A percentile compares a stretch with the other conserved stretches of the same genome.
phyloP scores from a whole-genome alignment of 495 filamentous ascomycete genomes.

The Cetradonia linearis region DNA sequence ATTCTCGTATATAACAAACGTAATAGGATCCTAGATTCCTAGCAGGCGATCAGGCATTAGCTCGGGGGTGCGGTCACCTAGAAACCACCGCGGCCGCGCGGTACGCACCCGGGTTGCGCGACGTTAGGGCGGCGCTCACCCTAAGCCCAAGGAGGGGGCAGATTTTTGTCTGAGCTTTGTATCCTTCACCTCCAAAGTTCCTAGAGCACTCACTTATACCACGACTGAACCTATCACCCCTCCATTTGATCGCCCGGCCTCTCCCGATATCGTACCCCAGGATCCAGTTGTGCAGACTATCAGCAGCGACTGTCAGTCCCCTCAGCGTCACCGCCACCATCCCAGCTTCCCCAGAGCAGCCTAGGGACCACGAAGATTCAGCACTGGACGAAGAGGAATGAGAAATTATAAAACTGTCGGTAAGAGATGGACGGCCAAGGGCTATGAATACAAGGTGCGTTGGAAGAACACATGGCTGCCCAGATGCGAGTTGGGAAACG shows the following conservation, averaged over 20 bases:
- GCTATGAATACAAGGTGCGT: not conserved
- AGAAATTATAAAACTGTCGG: not conserved
- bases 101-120: too few relatives aligned
- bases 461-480: conserved; percentile 10
- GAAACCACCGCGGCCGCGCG: too few relatives aligned
- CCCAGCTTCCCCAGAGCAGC: not conserved
- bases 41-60: not conserved
- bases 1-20: not conserved
- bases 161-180: not conserved
- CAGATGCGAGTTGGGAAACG: conserved; percentile 6
- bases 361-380: conserved; percentile 1
- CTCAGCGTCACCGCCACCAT: conserved; percentile 40
- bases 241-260: not conserved
- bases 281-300: not conserved
- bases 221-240: not conserved
- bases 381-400: not conserved
- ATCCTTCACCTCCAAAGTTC: too few relatives aligned
- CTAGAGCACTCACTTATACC: not conserved
- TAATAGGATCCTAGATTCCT: not conserved
- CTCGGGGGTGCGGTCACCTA: not conserved
- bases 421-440: not conserved
- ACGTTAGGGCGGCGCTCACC: not conserved
- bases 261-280: not conserved
- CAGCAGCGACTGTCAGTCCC: conserved; percentile 14
- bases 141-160: not conserved